These are phyloP conservation scores for Talaromyces sp. DNA, from an alignment of 2,329 filamentous ascomycete genomes.

Conservation along the genomic window DNA sequence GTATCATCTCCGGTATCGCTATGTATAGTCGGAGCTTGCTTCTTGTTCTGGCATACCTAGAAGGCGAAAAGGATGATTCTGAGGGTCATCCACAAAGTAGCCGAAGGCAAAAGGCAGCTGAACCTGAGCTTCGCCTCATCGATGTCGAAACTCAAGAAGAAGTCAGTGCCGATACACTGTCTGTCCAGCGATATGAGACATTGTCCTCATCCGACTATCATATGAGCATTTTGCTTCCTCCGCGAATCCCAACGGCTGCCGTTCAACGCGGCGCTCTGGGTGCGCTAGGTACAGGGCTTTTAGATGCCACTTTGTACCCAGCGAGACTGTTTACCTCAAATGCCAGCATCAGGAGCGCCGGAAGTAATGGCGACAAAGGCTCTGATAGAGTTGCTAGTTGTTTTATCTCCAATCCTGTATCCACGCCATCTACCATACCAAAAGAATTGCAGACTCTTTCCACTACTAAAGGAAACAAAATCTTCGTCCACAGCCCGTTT, in stretches of 20 bases:
- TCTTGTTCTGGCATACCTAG: conserved; percentile 85
- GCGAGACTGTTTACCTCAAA: conserved; percentile 80
- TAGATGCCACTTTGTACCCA: conserved; percentile 86
- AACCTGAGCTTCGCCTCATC: conserved; percentile 85
- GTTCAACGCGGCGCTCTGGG: conserved; percentile 70
- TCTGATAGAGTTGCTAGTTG: conserved; percentile 47
- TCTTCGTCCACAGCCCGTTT: conserved; percentile 94
- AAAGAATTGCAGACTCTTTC: conserved; percentile 44
- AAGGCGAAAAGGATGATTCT: conserved; percentile 62
- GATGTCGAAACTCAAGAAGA: conserved; percentile 78
- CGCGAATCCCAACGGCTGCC: conserved; percentile 58
- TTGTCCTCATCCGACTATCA: conserved; percentile 90
- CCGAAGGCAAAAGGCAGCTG: conserved; percentile 70
- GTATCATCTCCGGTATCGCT: conserved; percentile 94
- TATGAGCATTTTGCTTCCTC: conserved; percentile 73
- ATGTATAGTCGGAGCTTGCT: conserved; percentile 90
- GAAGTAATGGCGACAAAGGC: conserved; percentile 50
- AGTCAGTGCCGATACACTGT: conserved; percentile 78
- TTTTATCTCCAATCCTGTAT: conserved; percentile 51
- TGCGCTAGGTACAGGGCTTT: conserved; percentile 67
- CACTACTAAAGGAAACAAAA: conserved; percentile 59
- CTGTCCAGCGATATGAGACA: conserved; percentile 78
- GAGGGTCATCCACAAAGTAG: conserved; percentile 59
- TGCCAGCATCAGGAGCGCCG: conserved; percentile 64
- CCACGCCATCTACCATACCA: conserved; percentile 25